phyloP scores from a whole-genome alignment of 2,329 filamentous ascomycete species.

The Colletotrichum destructivum region DNA sequence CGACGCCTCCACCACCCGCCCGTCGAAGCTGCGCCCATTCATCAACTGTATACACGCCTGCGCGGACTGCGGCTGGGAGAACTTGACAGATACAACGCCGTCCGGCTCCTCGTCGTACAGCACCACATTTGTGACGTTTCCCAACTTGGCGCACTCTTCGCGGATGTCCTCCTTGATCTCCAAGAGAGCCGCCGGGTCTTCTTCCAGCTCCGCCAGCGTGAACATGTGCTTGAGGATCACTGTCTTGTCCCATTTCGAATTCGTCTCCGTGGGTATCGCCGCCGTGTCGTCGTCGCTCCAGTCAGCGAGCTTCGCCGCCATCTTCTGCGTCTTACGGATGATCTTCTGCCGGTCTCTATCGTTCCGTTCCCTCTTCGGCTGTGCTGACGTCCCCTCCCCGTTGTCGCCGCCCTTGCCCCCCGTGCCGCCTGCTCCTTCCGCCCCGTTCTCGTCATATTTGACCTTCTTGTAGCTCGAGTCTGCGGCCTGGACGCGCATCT shows the following conservation, averaged over 20 bases:
- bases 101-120: slow-evolving; percentile 89
- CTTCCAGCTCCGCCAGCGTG: slow-evolving; percentile 85
- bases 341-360: slow-evolving; percentile 88
- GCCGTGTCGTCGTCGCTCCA: slow-evolving; percentile 92
- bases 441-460: slow-evolving; percentile 71
- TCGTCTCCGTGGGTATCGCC: slow-evolving; percentile 60
- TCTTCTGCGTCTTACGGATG: slow-evolving; percentile 90
- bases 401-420: slow-evolving; percentile 43
- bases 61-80: slow-evolving; percentile 79
- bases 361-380: slow-evolving; percentile 52
- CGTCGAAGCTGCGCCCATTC: slow-evolving; percentile 85
- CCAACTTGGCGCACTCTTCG: slow-evolving; percentile 89
- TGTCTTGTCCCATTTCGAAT: slow-evolving; percentile 78
- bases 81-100: slow-evolving; percentile 89
- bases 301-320: slow-evolving; percentile 92
- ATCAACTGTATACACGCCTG: slow-evolving; percentile 80
- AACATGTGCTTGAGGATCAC: slow-evolving; percentile 96
- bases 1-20: slow-evolving; percentile 79
- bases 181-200: slow-evolving; percentile 85
- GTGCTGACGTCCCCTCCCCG: slow-evolving; percentile 56
- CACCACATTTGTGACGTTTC: slow-evolving; percentile 90
- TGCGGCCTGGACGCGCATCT: slow-evolving; percentile 86
- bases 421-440: slow-evolving; percentile 40
- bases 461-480: slow-evolving; percentile 94
- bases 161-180: slow-evolving; percentile 97